Evolutionary conservation across 2,329 filamentous ascomycete species (phyloP).

Genomic region (Neocatenulostroma microsporum): DNA sequence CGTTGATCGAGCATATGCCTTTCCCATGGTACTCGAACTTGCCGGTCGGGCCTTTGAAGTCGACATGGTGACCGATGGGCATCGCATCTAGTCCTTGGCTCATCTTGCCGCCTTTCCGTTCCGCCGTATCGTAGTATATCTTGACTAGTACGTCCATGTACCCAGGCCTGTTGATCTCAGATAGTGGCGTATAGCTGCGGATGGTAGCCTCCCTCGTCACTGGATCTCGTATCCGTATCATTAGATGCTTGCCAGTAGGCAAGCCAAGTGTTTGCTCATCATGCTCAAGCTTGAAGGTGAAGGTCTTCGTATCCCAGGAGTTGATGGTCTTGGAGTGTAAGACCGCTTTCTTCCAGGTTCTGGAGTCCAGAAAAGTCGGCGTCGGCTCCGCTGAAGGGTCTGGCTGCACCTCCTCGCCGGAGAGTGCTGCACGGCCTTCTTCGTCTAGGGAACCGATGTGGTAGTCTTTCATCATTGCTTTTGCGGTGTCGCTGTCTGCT

Average conservation of each 20-base stretch:
- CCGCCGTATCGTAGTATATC: constrained; percentile 59
- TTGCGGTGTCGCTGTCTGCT: constrained; percentile 81
- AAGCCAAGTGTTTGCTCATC: constrained; percentile 63
- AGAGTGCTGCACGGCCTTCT: constrained; percentile 48
- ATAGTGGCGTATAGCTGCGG: constrained; percentile 79
- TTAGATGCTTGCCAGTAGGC: constrained; percentile 77
- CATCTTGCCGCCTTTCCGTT: constrained; percentile 65
- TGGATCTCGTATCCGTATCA: constrained; percentile 71
- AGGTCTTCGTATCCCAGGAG: constrained; percentile 72
- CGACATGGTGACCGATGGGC: constrained; percentile 62
- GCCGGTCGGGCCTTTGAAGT: constrained; percentile 83
- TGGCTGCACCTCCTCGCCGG: constrained; percentile 34
- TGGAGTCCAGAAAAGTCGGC: constrained; percentile 61
- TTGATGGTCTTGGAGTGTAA: constrained; percentile 61
- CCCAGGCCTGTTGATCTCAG: constrained; percentile 54
- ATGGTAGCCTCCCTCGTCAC: constrained; percentile 66
- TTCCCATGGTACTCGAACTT: constrained; percentile 71
- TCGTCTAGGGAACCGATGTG: constrained; percentile 73
- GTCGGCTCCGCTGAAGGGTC: constrained; percentile 41
- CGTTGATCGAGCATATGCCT: constrained; percentile 56
- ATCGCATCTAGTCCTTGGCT: constrained; percentile 68
- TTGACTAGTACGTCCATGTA: constrained; percentile 72
- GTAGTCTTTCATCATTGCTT: constrained; percentile 78
- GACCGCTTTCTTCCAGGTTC: constrained; percentile 64
- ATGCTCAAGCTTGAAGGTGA: constrained; percentile 72